These are phyloP conservation scores for Bothriochloa decipiens DNA, from an alignment of 176 grass and related monocot species.

Conservation along the genomic window DNA sequence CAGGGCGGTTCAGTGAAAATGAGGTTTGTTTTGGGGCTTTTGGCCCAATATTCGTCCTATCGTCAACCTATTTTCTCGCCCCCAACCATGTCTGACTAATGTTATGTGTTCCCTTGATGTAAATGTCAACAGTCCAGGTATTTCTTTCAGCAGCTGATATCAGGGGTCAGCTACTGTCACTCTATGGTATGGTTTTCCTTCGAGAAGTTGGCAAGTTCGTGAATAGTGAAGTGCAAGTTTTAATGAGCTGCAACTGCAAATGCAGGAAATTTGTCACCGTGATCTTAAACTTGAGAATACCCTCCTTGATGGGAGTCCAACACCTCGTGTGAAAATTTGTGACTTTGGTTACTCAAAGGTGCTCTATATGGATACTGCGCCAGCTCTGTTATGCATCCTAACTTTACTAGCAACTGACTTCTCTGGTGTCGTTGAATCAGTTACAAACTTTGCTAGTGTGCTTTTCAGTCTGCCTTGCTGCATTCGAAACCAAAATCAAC, in stretches of 20 bases:
- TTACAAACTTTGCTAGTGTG: constrained; percentile 14
- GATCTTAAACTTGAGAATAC: constrained; percentile 99
- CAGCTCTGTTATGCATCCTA: neutral
- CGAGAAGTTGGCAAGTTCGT: neutral
- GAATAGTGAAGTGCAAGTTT: neutral
- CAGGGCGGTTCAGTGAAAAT: constrained; percentile 92
- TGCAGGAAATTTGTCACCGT: constrained; percentile 94
- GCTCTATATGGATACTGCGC: neutral
- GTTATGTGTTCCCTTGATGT: constrained; percentile 14
- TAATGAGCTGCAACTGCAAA: neutral
- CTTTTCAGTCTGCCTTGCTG: constrained; percentile 83
- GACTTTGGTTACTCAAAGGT: constrained; percentile 99
- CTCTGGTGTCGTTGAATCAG: neutral
- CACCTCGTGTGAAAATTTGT: constrained; percentile 89
- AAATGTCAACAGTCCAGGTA: constrained; percentile 68
- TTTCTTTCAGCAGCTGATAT: constrained; percentile 95
- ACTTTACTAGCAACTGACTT: neutral
- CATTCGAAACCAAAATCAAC: constrained; percentile 96
- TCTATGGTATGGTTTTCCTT: constrained; percentile 62
- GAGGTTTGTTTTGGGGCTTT: constrained; percentile 52
- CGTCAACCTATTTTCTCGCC: neutral
- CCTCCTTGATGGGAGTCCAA: constrained; percentile 86
- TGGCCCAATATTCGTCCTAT: neutral
- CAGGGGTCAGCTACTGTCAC: constrained; percentile 95
- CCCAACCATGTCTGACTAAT: neutral